Conservation (phyloP, 2,329 filamentous ascomycete species). For the Lecanicillium sp. region DNA sequence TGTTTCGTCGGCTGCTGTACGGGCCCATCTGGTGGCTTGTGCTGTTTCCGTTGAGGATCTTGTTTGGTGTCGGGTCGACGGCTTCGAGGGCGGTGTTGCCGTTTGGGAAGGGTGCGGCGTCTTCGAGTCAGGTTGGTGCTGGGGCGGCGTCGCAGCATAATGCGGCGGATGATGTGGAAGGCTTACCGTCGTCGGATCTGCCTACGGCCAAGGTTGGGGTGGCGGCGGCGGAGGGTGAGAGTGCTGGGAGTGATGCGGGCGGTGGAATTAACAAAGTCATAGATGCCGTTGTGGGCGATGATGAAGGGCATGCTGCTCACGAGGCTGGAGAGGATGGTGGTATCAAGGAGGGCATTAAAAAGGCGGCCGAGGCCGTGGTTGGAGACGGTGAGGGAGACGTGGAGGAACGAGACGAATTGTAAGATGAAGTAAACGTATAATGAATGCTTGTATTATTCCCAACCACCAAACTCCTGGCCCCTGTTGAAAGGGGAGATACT, state of each 20-base stretch:
- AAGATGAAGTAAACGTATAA: not conserved
- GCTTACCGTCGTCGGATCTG: slow-evolving; percentile 32
- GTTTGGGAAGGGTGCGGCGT: slow-evolving; percentile 16
- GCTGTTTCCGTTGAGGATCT: slow-evolving; percentile 68
- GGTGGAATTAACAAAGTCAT: slow-evolving; percentile 18
- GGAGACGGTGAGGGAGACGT: slow-evolving; percentile 17
- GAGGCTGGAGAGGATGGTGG: slow-evolving; percentile 16
- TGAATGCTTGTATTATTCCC: not conserved
- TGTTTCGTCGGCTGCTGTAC: slow-evolving; percentile 79
- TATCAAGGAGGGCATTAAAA: too few relatives aligned
- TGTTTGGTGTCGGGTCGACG: slow-evolving; percentile 51
- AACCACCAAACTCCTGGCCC: not conserved
- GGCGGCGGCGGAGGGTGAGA: slow-evolving; percentile 21
- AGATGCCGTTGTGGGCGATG: slow-evolving; percentile 19
- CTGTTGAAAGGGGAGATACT: slow-evolving; percentile 6
- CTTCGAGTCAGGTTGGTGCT: slow-evolving; percentile 17
- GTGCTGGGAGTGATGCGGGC: slow-evolving; percentile 16
- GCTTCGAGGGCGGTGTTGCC: slow-evolving; percentile 45
- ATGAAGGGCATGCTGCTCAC: slow-evolving; percentile 31
- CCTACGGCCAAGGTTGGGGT: slow-evolving; percentile 45
- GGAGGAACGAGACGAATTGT: slow-evolving; percentile 14
- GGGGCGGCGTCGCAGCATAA: slow-evolving; percentile 19
- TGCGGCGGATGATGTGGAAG: slow-evolving; percentile 20
- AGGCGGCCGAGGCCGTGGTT: too few relatives aligned
- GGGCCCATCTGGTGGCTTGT: slow-evolving; percentile 87